phyloP scores from a whole-genome alignment of 345 rosid species.

The Hevea brasiliensis region DNA sequence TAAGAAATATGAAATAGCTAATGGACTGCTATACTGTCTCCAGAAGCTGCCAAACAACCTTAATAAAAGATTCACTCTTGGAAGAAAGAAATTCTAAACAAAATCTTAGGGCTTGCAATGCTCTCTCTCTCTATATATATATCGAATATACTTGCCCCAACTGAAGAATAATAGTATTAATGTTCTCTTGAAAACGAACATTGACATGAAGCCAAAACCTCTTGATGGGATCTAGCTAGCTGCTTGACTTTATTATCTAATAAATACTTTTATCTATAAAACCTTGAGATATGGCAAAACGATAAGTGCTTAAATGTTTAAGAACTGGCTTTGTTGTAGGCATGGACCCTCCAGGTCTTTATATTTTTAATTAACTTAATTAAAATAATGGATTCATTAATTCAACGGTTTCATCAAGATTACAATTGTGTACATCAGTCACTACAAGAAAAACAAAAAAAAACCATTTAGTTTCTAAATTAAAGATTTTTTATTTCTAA shows the following conservation, averaged over 20 bases:
- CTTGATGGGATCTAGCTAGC: not conserved
- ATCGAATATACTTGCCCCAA: not conserved
- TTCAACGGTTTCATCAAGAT: not conserved
- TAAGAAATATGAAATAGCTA: not conserved
- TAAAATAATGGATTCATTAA: too few relatives aligned
- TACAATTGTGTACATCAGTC: not conserved
- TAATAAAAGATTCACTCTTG: not conserved
- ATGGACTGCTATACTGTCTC: not conserved
- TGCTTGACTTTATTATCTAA: not conserved
- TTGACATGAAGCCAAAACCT: constrained; percentile 11
- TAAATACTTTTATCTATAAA: not conserved
- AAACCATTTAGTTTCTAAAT: too few relatives aligned
- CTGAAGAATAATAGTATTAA: not conserved
- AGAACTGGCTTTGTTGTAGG: too few relatives aligned
- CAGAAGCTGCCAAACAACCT: not conserved
- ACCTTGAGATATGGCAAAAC: too few relatives aligned
- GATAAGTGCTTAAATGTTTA: too few relatives aligned
- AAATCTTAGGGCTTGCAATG: not conserved
- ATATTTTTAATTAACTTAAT: too few relatives aligned
- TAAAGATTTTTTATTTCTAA: too few relatives aligned
- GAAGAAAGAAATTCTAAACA: not conserved
- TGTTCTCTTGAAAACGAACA: constrained; percentile 11
- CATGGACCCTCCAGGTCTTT: too few relatives aligned
- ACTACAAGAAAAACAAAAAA: too few relatives aligned
- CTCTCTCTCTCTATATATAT: too few relatives aligned